A percentile compares a stretch with the other conserved stretches of the same genome.
Conservation (phyloP, 371 early-diverging fungal genomes). For the Conidiobolus incongruus region DNA sequence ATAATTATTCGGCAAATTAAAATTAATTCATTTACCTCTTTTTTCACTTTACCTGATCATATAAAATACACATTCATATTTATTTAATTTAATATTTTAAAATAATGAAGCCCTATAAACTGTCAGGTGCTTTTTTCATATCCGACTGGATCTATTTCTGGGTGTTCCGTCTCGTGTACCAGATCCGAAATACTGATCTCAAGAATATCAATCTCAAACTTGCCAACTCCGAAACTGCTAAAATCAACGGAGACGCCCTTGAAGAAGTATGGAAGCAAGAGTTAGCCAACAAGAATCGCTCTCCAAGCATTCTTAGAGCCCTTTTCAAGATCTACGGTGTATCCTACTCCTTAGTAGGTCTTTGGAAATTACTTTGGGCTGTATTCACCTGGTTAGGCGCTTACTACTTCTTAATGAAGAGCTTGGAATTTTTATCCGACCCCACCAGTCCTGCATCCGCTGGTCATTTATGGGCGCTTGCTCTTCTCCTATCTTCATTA, state of each 20-base stretch:
- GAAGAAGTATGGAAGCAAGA: slow-evolving; percentile 9
- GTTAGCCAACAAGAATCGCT: slow-evolving; percentile 2
- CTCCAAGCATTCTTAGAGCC: slow-evolving; percentile 5
- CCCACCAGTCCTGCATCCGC: background rate
- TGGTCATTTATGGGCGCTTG: slow-evolving; percentile 25
- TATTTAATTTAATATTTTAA: no score
- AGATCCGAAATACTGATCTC: slow-evolving; percentile 6
- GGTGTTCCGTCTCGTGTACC: slow-evolving; percentile 9
- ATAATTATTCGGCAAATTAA: no score
- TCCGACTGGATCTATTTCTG: slow-evolving; percentile 11
- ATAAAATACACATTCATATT: no score
- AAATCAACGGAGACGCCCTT: slow-evolving; percentile 9
- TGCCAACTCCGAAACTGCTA: slow-evolving; percentile 5
- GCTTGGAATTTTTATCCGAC: slow-evolving; percentile 14
- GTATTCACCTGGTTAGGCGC: slow-evolving; percentile 28
- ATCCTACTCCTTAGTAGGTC: slow-evolving; percentile 19
- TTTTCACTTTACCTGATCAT: no score
- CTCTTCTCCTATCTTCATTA: slow-evolving; percentile 15
- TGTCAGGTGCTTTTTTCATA: slow-evolving; percentile 8
- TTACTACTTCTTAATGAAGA: slow-evolving; percentile 19
- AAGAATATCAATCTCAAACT: slow-evolving; percentile 7
- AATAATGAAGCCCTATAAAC: slow-evolving; percentile 7
- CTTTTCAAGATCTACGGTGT: slow-evolving; percentile 7
- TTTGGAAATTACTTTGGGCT: slow-evolving; percentile 34
- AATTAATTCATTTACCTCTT: no score